Evolutionary conservation across 305 asterid species (phyloP).

Genomic region (Withania somnifera): DNA sequence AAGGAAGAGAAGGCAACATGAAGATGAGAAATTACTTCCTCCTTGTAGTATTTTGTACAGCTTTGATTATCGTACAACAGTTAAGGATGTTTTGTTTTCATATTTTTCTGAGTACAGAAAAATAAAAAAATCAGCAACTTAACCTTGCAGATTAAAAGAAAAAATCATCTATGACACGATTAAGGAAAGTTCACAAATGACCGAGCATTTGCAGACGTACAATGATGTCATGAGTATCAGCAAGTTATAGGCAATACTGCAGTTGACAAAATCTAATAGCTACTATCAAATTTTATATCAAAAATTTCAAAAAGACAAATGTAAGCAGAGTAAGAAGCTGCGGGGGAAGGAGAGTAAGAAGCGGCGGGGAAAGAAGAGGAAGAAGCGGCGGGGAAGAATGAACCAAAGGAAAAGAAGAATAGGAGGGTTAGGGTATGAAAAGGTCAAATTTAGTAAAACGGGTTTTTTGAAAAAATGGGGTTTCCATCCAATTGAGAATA

Average conservation of each 20-base stretch:
- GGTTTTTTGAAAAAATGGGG: too few species aligned
- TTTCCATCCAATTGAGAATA: too few species aligned
- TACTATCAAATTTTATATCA: neutral
- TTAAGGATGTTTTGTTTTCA: conserved; percentile 84
- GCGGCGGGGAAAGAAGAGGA: too few species aligned
- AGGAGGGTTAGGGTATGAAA: too few species aligned
- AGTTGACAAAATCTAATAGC: neutral
- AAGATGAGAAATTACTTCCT: conserved; percentile 56
- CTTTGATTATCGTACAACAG: conserved; percentile 63
- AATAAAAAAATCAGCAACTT: neutral
- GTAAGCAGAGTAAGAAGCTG: too few species aligned
- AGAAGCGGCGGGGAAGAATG: too few species aligned
- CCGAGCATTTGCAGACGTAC: neutral
- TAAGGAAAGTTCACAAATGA: neutral
- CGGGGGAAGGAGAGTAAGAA: too few species aligned
- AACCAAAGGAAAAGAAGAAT: too few species aligned
- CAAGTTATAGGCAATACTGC: neutral
- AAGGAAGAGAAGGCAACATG: conserved; percentile 1
- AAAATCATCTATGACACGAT: neutral
- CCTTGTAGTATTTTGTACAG: conserved; percentile 78
- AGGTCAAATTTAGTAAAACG: too few species aligned
- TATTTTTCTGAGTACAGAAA: conserved; percentile 56
- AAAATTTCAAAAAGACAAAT: neutral
- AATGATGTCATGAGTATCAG: neutral
- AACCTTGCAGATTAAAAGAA: neutral